A percentile compares a stretch with the other conserved stretches of the same genome.
These are phyloP conservation scores for Daldinia caldariorum DNA, from an alignment of 495 filamentous ascomycete genomes.

Conservation along the genomic window DNA sequence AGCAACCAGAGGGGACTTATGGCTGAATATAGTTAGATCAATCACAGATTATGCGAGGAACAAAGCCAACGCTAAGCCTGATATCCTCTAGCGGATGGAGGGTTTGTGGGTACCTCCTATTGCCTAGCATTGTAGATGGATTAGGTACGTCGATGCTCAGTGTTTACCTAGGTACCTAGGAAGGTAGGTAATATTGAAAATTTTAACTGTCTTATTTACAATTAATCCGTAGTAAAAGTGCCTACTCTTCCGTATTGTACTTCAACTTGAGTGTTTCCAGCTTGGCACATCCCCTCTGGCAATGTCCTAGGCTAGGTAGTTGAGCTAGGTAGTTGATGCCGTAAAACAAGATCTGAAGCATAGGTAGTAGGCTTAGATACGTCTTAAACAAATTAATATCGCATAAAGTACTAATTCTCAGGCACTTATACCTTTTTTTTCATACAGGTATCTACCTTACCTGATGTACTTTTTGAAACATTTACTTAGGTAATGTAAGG, in stretches of 20 bases:
- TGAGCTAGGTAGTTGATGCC: too few species aligned
- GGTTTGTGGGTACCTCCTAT: conserved; percentile 18
- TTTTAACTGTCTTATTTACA: conserved; percentile 10
- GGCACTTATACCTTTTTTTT: background rate
- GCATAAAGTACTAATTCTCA: background rate
- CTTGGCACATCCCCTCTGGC: background rate
- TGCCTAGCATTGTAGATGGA: conserved; percentile 6
- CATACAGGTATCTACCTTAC: background rate
- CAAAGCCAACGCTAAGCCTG: conserved; percentile 21
- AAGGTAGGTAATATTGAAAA: conserved; percentile 3
- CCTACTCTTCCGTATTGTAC: background rate
- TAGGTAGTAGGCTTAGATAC: background rate
- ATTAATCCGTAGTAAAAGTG: background rate
- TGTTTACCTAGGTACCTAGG: too few species aligned
- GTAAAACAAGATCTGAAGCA: background rate
- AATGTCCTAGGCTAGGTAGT: background rate
- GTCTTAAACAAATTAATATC: background rate
- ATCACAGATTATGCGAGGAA: conserved; percentile 42
- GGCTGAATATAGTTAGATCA: conserved; percentile 27
- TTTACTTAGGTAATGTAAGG: conserved; percentile 8
- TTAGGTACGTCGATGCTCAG: conserved; percentile 3
- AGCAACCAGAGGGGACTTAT: conserved; percentile 25
- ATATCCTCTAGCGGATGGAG: conserved; percentile 25
- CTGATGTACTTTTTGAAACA: background rate
- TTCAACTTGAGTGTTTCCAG: too few species aligned